A percentile compares a stretch with the other conserved stretches of the same genome.
Conservation (phyloP, 2,329 filamentous ascomycete genomes). For the Trichophyton schoenleinii region DNA sequence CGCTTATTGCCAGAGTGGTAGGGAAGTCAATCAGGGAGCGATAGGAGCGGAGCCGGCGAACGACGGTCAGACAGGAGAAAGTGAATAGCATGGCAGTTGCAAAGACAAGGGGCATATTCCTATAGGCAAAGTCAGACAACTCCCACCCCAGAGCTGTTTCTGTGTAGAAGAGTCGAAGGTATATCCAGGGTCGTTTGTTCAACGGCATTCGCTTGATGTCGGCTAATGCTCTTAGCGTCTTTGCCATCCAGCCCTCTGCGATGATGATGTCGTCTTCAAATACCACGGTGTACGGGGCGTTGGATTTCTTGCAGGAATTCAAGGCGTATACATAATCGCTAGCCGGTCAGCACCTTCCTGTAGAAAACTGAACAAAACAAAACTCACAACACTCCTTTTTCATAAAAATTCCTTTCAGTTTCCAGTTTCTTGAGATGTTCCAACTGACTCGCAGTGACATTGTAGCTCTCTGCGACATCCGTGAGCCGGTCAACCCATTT, state of each 20-base stretch:
- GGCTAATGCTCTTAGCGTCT: slow-evolving; percentile 18
- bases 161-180: slow-evolving; percentile 25
- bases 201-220: slow-evolving; percentile 7
- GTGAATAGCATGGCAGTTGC: slow-evolving; percentile 7
- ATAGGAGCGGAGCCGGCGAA: slow-evolving; percentile 11
- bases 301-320: slow-evolving; percentile 18
- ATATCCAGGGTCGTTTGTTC: slow-evolving; percentile 17
- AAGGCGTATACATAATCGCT: slow-evolving; percentile 23
- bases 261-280: slow-evolving; percentile 30
- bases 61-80: slow-evolving; percentile 5
- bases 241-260: slow-evolving; percentile 26
- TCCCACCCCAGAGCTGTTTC: slow-evolving; percentile 21
- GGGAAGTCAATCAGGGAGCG: slow-evolving; percentile 12
- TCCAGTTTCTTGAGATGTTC: slow-evolving; percentile 18
- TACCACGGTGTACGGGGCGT: slow-evolving; percentile 23
- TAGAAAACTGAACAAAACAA: neutral
- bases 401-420: slow-evolving; percentile 18
- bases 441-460: slow-evolving; percentile 15
- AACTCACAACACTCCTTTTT: slow-evolving; percentile 23
- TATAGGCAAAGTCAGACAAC: slow-evolving; percentile 16
- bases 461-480: slow-evolving; percentile 15
- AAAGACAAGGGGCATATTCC: slow-evolving; percentile 18
- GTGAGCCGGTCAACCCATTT: slow-evolving; percentile 16
- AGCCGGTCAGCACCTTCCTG: neutral
- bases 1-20: slow-evolving; percentile 14